A percentile compares a stretch with the other conserved stretches of the same genome.
Evolutionary conservation across 2,329 filamentous ascomycete genomes (phyloP).

Genomic region (Alternaria hordeiaustralica): DNA sequence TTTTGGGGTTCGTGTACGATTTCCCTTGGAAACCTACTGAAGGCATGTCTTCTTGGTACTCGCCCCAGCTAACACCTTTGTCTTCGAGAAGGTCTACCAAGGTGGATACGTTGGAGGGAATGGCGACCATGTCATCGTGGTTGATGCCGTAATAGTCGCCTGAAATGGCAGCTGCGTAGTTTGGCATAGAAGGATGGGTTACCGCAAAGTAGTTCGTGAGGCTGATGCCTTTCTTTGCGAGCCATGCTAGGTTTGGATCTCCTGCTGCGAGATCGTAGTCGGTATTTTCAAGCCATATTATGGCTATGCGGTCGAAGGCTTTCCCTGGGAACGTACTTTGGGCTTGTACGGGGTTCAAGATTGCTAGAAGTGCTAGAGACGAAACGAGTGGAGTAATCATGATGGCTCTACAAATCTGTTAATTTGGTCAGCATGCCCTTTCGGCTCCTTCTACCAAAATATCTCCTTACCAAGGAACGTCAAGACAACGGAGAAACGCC

Average conservation of each 20-base stretch:
- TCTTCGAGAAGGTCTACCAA: conserved; percentile 53
- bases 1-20: conserved; percentile 66
- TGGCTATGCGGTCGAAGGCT: conserved; percentile 73
- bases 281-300: conserved; percentile 81
- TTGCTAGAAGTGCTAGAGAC: conserved; percentile 20
- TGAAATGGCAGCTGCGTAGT: conserved; percentile 72
- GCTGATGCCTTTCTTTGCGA: conserved; percentile 68
- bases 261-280: conserved; percentile 68
- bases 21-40: conserved; percentile 73
- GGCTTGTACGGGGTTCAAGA: conserved; percentile 51
- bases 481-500: not conserved
- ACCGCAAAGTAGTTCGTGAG: conserved; percentile 63
- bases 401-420: not conserved
- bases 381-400: conserved; percentile 14
- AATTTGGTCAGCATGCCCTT: not conserved
- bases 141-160: conserved; percentile 78
- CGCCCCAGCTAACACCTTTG: conserved; percentile 55
- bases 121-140: conserved; percentile 67
- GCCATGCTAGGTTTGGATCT: conserved; percentile 66
- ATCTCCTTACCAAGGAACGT: not conserved
- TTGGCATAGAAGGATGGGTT: conserved; percentile 75
- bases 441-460: not conserved
- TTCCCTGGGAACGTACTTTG: conserved; percentile 67
- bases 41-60: conserved; percentile 81
- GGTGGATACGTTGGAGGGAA: conserved; percentile 50